phyloP scores from a whole-genome alignment of 805 yeast genomes.

The Ascoidea rubescens region DNA sequence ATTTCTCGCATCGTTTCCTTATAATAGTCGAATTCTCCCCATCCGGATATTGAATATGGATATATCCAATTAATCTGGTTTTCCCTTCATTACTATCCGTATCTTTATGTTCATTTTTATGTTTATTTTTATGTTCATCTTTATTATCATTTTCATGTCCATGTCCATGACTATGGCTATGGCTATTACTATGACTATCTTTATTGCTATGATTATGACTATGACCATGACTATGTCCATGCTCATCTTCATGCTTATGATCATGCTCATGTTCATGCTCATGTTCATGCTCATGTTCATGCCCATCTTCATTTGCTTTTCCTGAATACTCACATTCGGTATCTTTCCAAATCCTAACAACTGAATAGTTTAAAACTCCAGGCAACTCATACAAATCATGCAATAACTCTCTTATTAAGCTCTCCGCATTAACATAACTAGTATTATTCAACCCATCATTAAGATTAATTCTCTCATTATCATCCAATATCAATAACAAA shows the following conservation, averaged over 20 bases:
- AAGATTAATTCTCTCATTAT: constrained; percentile 31
- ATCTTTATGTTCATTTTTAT: constrained; percentile 8
- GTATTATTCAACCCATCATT: not conserved
- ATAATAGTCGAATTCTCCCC: constrained; percentile 55
- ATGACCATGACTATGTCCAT: no score
- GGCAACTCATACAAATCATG: constrained; percentile 50
- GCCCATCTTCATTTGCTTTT: not conserved
- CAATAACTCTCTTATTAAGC: constrained; percentile 40
- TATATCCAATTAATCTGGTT: constrained; percentile 48
- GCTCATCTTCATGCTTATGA: not conserved
- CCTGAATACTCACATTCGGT: constrained; percentile 1
- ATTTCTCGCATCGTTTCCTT: constrained; percentile 42
- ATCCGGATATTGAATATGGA: constrained; percentile 60
- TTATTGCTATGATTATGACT: no score
- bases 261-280: not conserved
- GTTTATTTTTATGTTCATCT: constrained; percentile 10
- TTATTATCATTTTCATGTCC: constrained; percentile 17
- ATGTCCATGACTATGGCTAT: constrained; percentile 5
- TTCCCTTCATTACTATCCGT: constrained; percentile 12
- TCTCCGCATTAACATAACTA: constrained; percentile 4
- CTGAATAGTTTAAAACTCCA: constrained; percentile 75
- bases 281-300: no score
- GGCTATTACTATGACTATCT: not conserved
- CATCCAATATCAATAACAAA: constrained; percentile 48
- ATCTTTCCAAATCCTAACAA: constrained; percentile 84